phyloP scores from a whole-genome alignment of 352 stramenopile species.

The Halophytophthora batemanensis region DNA sequence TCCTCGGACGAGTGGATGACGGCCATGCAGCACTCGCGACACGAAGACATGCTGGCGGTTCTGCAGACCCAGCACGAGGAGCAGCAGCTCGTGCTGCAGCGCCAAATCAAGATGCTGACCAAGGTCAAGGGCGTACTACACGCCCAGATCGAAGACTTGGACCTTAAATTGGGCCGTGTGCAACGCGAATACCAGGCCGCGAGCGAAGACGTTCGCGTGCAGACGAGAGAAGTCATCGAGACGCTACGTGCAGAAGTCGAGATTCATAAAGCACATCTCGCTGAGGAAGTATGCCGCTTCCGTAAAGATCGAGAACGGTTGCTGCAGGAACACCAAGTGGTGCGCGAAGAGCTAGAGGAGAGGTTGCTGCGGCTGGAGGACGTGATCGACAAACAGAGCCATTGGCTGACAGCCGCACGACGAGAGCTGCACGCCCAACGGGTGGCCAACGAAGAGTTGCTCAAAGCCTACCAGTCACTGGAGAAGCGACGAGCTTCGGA shows the following conservation, averaged over 20 bases:
- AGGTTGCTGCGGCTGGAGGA: slow-evolving; percentile 27
- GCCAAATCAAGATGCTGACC: slow-evolving; percentile 44
- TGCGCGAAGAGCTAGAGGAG: slow-evolving; percentile 41
- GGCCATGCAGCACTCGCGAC: slow-evolving; percentile 42
- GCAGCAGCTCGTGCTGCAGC: slow-evolving; percentile 32
- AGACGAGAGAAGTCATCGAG: slow-evolving; percentile 46
- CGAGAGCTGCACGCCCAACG: slow-evolving; percentile 64
- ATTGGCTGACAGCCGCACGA: slow-evolving; percentile 70
- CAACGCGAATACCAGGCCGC: slow-evolving; percentile 47
- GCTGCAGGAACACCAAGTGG: slow-evolving; percentile 33
- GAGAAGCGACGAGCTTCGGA: slow-evolving; percentile 70
- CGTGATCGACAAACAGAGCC: slow-evolving; percentile 41
- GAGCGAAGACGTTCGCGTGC: slow-evolving; percentile 41
- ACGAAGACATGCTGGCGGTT: slow-evolving; percentile 44
- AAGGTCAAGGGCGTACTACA: slow-evolving; percentile 41
- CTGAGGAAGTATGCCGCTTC: slow-evolving; percentile 29
- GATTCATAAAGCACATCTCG: slow-evolving; percentile 22
- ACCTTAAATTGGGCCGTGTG: slow-evolving; percentile 28
- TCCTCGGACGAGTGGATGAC: slow-evolving; percentile 75
- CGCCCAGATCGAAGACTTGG: slow-evolving; percentile 30
- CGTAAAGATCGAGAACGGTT: slow-evolving; percentile 40
- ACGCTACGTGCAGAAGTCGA: slow-evolving; percentile 36
- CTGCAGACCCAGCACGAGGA: slow-evolving; percentile 47
- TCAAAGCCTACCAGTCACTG: slow-evolving; percentile 57
- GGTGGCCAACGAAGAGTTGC: slow-evolving; percentile 64